phyloP scores from a whole-genome alignment of 2,329 filamentous ascomycete species.

The Didymella pomorum region DNA sequence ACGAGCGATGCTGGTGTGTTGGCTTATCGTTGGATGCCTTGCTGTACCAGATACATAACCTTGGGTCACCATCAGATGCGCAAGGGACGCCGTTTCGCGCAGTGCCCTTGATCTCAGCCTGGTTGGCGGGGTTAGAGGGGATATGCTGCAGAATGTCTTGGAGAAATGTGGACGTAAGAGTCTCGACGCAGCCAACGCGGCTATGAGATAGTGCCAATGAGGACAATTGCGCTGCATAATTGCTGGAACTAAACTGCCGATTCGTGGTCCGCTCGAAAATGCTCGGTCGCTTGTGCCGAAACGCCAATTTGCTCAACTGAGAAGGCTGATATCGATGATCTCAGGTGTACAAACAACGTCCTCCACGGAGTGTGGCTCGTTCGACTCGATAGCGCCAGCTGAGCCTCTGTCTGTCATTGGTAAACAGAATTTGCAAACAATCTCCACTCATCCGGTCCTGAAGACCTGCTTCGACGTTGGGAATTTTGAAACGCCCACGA shows the following conservation, averaged over 20 bases:
- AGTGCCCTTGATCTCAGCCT: constrained; percentile 1
- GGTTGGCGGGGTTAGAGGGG: constrained; percentile 18
- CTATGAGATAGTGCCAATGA: constrained; percentile 4
- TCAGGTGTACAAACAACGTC: background rate
- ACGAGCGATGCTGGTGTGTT: constrained; percentile 5
- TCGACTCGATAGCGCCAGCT: background rate
- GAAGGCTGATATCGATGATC: background rate
- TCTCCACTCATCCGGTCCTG: constrained; percentile 8
- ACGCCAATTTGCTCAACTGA: background rate
- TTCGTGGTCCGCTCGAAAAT: background rate
- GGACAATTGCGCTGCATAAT: background rate
- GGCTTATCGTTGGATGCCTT: background rate
- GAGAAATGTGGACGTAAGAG: constrained; percentile 7
- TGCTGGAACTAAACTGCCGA: background rate
- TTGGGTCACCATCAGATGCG: background rate
- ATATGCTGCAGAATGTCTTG: constrained; percentile 4
- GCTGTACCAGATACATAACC: background rate
- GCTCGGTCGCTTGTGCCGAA: background rate
- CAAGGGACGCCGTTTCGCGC: constrained; percentile 7
- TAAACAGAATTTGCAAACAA: constrained; percentile 4
- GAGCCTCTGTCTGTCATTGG: background rate
- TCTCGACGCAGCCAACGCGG: background rate
- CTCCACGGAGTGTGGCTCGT: constrained; percentile 3
- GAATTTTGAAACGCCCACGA: constrained; percentile 16
- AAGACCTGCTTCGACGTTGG: constrained; percentile 12